Evolutionary conservation across 169 alveolate species (phyloP).

Genomic region (Cryptosporidium viatorum): DNA sequence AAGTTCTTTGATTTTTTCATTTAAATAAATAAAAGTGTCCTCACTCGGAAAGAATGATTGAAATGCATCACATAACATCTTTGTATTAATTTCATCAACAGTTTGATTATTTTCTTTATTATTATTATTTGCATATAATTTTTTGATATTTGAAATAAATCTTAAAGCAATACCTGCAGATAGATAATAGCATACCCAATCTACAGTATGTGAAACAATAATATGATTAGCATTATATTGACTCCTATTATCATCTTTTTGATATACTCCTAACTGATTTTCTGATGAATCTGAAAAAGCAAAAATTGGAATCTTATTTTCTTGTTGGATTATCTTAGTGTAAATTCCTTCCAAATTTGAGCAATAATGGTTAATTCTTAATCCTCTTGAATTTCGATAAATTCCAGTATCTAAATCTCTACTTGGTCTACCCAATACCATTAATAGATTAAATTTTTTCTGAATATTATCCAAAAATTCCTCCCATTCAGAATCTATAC

Average conservation of each 20-base stretch:
- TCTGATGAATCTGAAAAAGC: constrained; percentile 54
- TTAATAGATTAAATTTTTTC: constrained; percentile 13
- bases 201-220: constrained; percentile 47
- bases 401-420: constrained; percentile 54
- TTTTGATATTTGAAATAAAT: neutral
- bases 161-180: constrained; percentile 67
- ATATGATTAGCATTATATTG: constrained; percentile 46
- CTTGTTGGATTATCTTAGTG: constrained; percentile 17
- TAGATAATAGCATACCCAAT: constrained; percentile 65
- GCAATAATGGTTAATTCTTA: constrained; percentile 72
- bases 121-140: neutral
- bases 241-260: constrained; percentile 54
- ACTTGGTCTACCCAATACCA: constrained; percentile 49
- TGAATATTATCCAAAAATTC: constrained; percentile 43
- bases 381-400: constrained; percentile 40
- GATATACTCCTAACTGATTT: constrained; percentile 46
- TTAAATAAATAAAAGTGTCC: constrained; percentile 26
- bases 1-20: constrained; percentile 53
- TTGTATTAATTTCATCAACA: constrained; percentile 1
- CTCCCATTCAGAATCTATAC: constrained; percentile 64
- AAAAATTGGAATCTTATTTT: constrained; percentile 28
- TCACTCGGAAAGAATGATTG: constrained; percentile 47
- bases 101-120: neutral
- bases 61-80: constrained; percentile 9
- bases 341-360: constrained; percentile 42